Evolutionary conservation across 1,139 yeast species (phyloP).

Genomic region (Candida sojae): DNA sequence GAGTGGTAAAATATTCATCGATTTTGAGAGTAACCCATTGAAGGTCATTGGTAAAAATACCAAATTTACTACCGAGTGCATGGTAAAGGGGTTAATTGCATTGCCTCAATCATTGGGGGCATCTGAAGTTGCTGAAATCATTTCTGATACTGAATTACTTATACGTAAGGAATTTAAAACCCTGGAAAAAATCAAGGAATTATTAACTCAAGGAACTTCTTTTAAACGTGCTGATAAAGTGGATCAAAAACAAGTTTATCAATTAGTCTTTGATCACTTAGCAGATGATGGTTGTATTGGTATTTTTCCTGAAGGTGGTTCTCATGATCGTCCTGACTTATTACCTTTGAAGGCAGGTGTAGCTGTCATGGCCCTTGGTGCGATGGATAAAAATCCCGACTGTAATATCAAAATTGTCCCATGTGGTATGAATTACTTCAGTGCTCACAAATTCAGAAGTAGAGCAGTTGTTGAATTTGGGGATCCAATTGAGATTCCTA

Average conservation of each 20-base stretch:
- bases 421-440: constrained; percentile 96
- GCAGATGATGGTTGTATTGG: constrained; percentile 83
- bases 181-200: constrained; percentile 42
- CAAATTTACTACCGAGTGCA: constrained; percentile 64
- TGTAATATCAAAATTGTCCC: constrained; percentile 86
- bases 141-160: constrained; percentile 73
- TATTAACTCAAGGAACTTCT: constrained; percentile 53
- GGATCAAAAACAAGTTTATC: constrained; percentile 81
- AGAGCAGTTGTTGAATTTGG: constrained; percentile 96
- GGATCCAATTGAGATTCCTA: constrained; percentile 72
- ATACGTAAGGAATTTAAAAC: constrained; percentile 72
- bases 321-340: constrained; percentile 90
- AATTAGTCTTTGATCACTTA: constrained; percentile 79
- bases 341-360: constrained; percentile 96
- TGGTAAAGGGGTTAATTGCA: constrained; percentile 69
- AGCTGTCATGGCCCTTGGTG: constrained; percentile 96
- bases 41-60: constrained; percentile 68
- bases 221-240: constrained; percentile 80
- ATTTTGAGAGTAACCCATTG: constrained; percentile 47
- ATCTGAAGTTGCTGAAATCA: constrained; percentile 65
- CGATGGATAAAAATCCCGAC: constrained; percentile 70
- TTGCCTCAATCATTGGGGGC: constrained; percentile 81
- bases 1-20: constrained; percentile 58
- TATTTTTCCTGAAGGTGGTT: constrained; percentile 98
- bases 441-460: constrained; percentile 91